These are phyloP conservation scores for Amniculicola lignicola DNA, from an alignment of 495 filamentous ascomycete genomes.

Conservation along the genomic window DNA sequence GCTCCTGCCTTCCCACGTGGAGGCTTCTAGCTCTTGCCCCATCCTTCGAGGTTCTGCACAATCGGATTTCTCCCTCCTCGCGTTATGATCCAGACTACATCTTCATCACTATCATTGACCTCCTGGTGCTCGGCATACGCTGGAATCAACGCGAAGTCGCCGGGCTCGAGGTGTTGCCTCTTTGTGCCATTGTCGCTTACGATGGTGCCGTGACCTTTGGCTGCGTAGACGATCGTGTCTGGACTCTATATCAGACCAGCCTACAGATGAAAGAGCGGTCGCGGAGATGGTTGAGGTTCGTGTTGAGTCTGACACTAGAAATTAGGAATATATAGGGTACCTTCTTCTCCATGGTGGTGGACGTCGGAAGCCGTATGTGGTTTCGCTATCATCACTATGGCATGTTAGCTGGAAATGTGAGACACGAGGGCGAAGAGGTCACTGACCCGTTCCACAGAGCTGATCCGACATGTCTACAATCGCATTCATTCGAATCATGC, in stretches of 20 bases:
- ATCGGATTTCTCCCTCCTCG: constrained; percentile 56
- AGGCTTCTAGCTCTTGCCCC: constrained; percentile 49
- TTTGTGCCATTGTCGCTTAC: constrained; percentile 48
- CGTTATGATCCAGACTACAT: constrained; percentile 59
- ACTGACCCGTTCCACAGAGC: constrained; percentile 46
- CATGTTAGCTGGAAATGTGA: constrained; percentile 13
- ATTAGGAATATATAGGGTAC: constrained; percentile 16
- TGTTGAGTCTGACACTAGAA: too few species aligned
- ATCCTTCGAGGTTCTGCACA: constrained; percentile 57
- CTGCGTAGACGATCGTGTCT: constrained; percentile 56
- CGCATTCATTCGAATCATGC: constrained; percentile 55
- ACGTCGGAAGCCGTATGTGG: constrained; percentile 52
- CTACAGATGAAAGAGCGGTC: too few species aligned
- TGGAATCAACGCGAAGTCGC: constrained; percentile 64
- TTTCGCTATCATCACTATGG: constrained; percentile 53
- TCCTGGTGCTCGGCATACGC: constrained; percentile 64
- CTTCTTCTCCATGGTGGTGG: constrained; percentile 54
- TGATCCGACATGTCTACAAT: constrained; percentile 57
- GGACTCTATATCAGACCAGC: background rate
- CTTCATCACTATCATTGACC: constrained; percentile 59
- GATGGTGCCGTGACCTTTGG: constrained; percentile 48
- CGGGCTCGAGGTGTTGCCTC: constrained; percentile 53
- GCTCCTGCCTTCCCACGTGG: too few species aligned
- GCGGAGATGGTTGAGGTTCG: too few species aligned
- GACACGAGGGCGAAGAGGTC: background rate